These are phyloP conservation scores for Russula ochroleuca DNA, from an alignment of 768 basidiomycete species.

Conservation along the genomic window DNA sequence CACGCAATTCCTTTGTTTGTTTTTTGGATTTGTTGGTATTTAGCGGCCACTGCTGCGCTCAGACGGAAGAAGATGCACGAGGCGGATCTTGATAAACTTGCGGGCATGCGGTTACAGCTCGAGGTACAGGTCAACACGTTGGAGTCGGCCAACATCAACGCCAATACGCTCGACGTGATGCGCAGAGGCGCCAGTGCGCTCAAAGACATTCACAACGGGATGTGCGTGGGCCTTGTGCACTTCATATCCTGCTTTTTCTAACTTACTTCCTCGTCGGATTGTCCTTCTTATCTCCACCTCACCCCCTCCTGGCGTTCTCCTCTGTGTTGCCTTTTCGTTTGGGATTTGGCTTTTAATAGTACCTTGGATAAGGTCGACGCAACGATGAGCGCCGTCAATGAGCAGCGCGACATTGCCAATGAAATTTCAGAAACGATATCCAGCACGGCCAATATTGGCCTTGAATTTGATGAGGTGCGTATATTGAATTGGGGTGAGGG, in stretches of 20 bases:
- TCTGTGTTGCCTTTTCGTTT: background rate
- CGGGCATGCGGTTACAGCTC: slow-evolving; percentile 82
- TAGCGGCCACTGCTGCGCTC: slow-evolving; percentile 86
- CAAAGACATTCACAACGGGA: slow-evolving; percentile 80
- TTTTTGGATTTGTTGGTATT: background rate
- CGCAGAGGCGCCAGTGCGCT: slow-evolving; percentile 91
- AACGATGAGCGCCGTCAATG: slow-evolving; percentile 81
- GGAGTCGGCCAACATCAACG: slow-evolving; percentile 95
- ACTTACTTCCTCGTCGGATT: background rate
- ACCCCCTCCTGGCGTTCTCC: background rate
- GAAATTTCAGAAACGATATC: slow-evolving; percentile 91
- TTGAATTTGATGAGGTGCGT: slow-evolving; percentile 68
- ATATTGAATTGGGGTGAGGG: background rate
- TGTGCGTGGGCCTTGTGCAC: slow-evolving; percentile 53
- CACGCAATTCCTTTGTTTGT: background rate
- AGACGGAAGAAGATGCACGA: slow-evolving; percentile 92
- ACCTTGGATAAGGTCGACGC: slow-evolving; percentile 84
- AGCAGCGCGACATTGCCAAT: slow-evolving; percentile 87
- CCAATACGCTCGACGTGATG: slow-evolving; percentile 96
- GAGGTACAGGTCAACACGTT: slow-evolving; percentile 97
- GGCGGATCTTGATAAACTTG: slow-evolving; percentile 77
- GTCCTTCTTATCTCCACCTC: background rate
- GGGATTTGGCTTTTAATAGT: slow-evolving; percentile 39
- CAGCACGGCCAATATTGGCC: slow-evolving; percentile 53
- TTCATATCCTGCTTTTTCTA: background rate